Conservation (phyloP, 129 eudicot genomes). For the Tanacetum coccineum region DNA sequence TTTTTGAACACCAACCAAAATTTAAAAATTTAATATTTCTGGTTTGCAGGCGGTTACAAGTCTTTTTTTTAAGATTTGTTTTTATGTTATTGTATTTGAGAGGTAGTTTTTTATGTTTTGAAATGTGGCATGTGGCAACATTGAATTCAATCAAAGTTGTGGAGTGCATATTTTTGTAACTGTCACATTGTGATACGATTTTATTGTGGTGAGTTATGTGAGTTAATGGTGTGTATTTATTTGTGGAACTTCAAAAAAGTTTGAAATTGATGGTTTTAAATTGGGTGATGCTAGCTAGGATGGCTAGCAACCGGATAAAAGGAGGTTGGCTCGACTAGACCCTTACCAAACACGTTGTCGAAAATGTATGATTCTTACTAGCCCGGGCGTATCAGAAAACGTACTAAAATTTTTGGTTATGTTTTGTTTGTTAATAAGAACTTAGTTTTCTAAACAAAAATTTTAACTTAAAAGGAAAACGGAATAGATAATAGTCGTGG, state of each 20-base stretch:
- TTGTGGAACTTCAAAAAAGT: not conserved
- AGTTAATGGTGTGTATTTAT: slow-evolving; percentile 20
- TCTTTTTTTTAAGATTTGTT: not conserved
- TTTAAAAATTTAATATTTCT: slow-evolving; percentile 38
- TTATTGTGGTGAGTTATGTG: slow-evolving; percentile 9
- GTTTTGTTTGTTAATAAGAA: too few relatives aligned
- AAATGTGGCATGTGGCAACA: slow-evolving; percentile 26
- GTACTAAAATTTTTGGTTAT: too few relatives aligned
- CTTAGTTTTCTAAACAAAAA: too few relatives aligned
- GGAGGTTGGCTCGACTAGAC: too few relatives aligned
- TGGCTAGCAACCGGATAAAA: too few relatives aligned
- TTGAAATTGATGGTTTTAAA: not conserved
- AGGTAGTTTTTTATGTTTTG: not conserved
- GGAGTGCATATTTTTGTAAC: slow-evolving; percentile 24
- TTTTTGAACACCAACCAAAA: slow-evolving; percentile 41
- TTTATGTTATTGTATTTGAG: not conserved
- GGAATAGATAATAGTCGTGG: too few relatives aligned
- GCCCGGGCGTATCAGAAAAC: too few relatives aligned
- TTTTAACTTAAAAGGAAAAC: too few relatives aligned
- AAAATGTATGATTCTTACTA: too few relatives aligned
- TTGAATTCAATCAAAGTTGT: slow-evolving; percentile 17
- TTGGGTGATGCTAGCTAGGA: not conserved
- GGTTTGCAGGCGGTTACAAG: slow-evolving; percentile 26
- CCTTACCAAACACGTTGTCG: too few relatives aligned
- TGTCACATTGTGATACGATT: slow-evolving; percentile 7